phyloP scores from a whole-genome alignment of 2,329 filamentous ascomycete genomes.

The Teratosphaeria viscida region DNA sequence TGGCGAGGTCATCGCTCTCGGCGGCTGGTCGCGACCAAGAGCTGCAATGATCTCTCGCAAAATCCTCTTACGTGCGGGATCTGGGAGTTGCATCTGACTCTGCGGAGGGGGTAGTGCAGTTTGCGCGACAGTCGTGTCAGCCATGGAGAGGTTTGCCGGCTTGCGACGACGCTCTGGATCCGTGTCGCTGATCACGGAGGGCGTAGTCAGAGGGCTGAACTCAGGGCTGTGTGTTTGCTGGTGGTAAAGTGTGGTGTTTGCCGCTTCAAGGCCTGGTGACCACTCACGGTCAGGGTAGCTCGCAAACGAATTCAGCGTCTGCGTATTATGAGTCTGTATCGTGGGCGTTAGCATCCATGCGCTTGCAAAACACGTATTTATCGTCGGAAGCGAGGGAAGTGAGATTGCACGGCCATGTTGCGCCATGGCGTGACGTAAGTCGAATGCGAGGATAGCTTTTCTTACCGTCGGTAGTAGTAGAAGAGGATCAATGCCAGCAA shows the following conservation, averaged over 20 bases:
- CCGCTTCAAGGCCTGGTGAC: conserved; percentile 1
- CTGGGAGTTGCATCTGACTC: background rate
- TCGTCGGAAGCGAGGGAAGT: background rate
- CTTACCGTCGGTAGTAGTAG: conserved; percentile 17
- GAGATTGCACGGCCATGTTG: background rate
- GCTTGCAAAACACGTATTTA: background rate
- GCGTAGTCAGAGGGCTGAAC: background rate
- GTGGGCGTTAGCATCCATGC: background rate
- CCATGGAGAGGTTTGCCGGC: background rate
- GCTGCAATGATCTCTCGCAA: background rate
- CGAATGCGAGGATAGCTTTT: background rate
- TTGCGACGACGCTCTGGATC: background rate
- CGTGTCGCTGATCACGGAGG: background rate
- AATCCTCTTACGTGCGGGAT: background rate
- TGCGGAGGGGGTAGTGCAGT: background rate
- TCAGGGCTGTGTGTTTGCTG: background rate
- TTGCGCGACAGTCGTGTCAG: background rate
- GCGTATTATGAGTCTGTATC: conserved; percentile 12
- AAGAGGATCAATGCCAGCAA: conserved; percentile 10
- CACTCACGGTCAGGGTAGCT: conserved; percentile 11
- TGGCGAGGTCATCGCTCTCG: background rate
- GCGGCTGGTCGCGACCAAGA: background rate
- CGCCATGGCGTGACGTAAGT: background rate
- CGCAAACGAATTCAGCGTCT: conserved; percentile 15
- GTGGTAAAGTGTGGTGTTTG: background rate